A percentile compares a stretch with the other conserved stretches of the same genome.
Evolutionary conservation across 176 grass and related monocot species (phyloP).

Genomic region (Musa itinerans): DNA sequence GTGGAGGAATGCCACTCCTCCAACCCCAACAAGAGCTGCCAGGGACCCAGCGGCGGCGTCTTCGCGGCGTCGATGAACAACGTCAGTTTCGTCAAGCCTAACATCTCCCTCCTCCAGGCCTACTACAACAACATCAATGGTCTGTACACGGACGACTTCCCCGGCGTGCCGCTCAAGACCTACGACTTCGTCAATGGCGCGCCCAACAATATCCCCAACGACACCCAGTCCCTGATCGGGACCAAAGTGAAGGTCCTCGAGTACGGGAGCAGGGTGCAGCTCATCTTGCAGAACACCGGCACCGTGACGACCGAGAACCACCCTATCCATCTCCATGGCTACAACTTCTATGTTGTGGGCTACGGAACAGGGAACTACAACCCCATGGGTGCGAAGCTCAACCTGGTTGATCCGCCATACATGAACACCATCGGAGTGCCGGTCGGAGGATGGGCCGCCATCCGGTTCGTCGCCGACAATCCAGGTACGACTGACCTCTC

Average conservation of each 20-base stretch:
- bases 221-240: constrained; percentile 5
- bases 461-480: constrained; percentile 15
- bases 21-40: constrained; percentile 27
- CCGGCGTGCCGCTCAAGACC: neutral
- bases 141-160: neutral
- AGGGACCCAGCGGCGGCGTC: neutral
- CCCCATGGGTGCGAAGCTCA: neutral
- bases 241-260: constrained; percentile 13
- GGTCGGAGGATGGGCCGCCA: constrained; percentile 10
- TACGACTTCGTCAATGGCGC: constrained; percentile 2
- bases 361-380: constrained; percentile 7
- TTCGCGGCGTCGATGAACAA: constrained; percentile 13
- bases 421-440: constrained; percentile 14
- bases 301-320: constrained; percentile 5
- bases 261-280: constrained; percentile 5
- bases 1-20: constrained; percentile 31
- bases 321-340: constrained; percentile 18
- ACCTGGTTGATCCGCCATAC: constrained; percentile 12
- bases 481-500: neutral
- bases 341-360: constrained; percentile 18
- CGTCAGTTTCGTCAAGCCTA: constrained; percentile 5
- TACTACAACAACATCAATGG: constrained; percentile 4
- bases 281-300: constrained; percentile 13
- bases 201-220: neutral
- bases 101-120: neutral